These are phyloP conservation scores for Blastobotrys terrestris DNA, from an alignment of 805 yeast genomes.

Conservation along the genomic window DNA sequence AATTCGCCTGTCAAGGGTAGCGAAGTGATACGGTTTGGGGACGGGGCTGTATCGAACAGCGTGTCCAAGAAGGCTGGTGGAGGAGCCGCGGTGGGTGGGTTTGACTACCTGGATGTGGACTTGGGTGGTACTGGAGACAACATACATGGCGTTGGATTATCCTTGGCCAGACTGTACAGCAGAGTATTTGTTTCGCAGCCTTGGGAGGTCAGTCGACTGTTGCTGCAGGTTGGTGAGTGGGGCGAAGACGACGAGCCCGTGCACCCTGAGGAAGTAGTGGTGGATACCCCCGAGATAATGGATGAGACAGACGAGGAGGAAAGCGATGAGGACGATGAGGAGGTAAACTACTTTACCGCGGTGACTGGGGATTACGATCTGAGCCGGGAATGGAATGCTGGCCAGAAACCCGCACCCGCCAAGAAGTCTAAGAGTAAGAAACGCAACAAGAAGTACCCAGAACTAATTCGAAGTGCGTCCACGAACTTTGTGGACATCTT, in stretches of 20 bases:
- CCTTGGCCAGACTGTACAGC: constrained; percentile 62
- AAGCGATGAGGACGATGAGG: constrained; percentile 36
- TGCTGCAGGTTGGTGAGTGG: constrained; percentile 70
- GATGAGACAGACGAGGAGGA: constrained; percentile 22
- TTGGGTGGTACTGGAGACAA: constrained; percentile 11
- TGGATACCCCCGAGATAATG: constrained; percentile 3
- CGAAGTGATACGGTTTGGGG: constrained; percentile 17
- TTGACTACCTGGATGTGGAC: constrained; percentile 24
- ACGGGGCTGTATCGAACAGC: constrained; percentile 8
- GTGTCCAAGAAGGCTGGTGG: constrained; percentile 15
- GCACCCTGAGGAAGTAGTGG: background rate
- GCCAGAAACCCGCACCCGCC: background rate
- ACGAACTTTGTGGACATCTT: constrained; percentile 31
- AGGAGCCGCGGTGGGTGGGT: constrained; percentile 12
- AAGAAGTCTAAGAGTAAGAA: no score
- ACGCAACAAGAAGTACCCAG: constrained; percentile 5
- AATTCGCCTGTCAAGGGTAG: constrained; percentile 37
- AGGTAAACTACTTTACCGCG: constrained; percentile 38
- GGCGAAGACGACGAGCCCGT: constrained; percentile 3
- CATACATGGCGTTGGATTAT: constrained; percentile 45
- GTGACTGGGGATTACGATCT: constrained; percentile 18
- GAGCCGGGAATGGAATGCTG: constrained; percentile 1
- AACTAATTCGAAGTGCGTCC: constrained; percentile 18
- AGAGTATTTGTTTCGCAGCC: constrained; percentile 76
- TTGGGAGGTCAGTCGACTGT: constrained; percentile 71